Evolutionary conservation across 805 yeast genomes (phyloP).

Genomic region (Starmerella stigmatis): DNA sequence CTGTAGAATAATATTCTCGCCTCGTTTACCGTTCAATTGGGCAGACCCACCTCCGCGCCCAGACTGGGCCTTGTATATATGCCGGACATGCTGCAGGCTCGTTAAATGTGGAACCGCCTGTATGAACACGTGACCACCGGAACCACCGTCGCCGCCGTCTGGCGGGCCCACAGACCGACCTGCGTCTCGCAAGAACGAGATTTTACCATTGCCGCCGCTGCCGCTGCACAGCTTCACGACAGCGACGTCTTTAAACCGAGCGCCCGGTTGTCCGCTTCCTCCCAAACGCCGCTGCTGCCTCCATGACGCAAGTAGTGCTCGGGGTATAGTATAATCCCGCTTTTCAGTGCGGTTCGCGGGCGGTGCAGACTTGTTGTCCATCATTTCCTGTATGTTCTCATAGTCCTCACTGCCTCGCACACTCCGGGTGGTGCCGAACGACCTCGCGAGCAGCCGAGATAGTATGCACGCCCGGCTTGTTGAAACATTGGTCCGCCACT

Average conservation of each 20-base stretch:
- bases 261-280: slow-evolving; percentile 8
- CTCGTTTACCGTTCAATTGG: slow-evolving; percentile 80
- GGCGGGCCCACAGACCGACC: slow-evolving; percentile 85
- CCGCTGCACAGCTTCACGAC: slow-evolving; percentile 64
- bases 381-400: slow-evolving; percentile 16
- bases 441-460: neutral
- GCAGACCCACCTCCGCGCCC: slow-evolving; percentile 64
- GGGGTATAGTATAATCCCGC: slow-evolving; percentile 16
- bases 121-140: slow-evolving; percentile 78
- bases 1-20: slow-evolving; percentile 64
- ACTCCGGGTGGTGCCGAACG: neutral
- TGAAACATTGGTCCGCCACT: neutral
- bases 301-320: slow-evolving; percentile 22
- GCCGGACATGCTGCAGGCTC: slow-evolving; percentile 58
- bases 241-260: slow-evolving; percentile 42
- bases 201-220: slow-evolving; percentile 77
- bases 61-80: slow-evolving; percentile 57
- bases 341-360: slow-evolving; percentile 15
- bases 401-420: slow-evolving; percentile 10
- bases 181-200: slow-evolving; percentile 79
- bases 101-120: slow-evolving; percentile 65
- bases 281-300: slow-evolving; percentile 23
- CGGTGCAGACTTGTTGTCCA: slow-evolving; percentile 18
- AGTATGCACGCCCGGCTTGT: neutral
- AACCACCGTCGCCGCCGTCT: slow-evolving; percentile 98